Evolutionary conservation across 2,329 filamentous ascomycete species (phyloP), one percentile per base, ranked within the genome.

Genomic region (Ophiostoma triangulosporum): DNA sequence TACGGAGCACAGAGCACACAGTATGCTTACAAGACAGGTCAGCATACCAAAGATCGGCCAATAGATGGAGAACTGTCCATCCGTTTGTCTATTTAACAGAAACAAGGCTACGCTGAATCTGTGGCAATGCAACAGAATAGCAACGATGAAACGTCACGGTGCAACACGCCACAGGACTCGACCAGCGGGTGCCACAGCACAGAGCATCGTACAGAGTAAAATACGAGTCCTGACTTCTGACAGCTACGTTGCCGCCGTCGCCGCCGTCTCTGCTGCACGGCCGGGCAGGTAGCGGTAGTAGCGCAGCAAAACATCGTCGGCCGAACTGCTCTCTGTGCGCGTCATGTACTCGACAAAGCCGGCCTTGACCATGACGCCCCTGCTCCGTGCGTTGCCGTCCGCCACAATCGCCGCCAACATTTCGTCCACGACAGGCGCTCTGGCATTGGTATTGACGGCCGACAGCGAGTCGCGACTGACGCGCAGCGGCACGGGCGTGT

Each of bases 281-380:
- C 45, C 27, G 7, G 60, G 59, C 29, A 62, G 60, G 35, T 58
- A 62, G 50, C 62, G 56, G 53, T 57, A 64, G 15, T 57, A 46
- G n/a, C 54, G 56, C 57, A 66, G 22, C 20, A 54, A 15, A 22
- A 63, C 36, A 36, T 52, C 15, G 24, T 3, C 22, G 15, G 2
- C 38, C n/a, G 24, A 38, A 24, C 27, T 17, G 4, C 29, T 15
- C 36, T 66, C 67, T 32, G 61, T 58, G 66, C 68, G 75, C 26
- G 58, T 64, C 59, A 71, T 70, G 43, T 70, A 70, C 35, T 70
- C 60, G 59, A 66, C 65, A 57, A 84, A 80, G 1, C 80, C 80
- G 14, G 62, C 65, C 61, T 83, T 84, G 48, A 63, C 60, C 53
- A 86, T 58, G 7, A 86, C 75, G 3, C 70, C 70, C 55, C 73